A percentile compares a stretch with the other conserved stretches of the same genome.
Evolutionary conservation across 2,329 filamentous ascomycete genomes (phyloP).

Genomic region (Pyrenophora seminiperda): DNA sequence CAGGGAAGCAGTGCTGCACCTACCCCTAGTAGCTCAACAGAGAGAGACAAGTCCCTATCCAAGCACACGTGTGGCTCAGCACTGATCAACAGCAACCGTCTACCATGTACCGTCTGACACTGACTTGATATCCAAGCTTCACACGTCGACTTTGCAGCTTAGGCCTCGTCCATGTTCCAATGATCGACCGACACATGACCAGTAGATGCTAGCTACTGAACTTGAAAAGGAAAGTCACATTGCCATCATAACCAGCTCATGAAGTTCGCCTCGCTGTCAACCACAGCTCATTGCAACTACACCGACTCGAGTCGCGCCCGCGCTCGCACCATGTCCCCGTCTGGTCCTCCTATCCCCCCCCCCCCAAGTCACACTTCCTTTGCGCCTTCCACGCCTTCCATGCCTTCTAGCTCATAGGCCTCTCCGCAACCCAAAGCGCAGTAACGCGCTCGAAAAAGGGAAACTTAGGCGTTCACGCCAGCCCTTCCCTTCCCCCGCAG

Average conservation of each 20-base stretch:
- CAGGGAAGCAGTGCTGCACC: too few species aligned
- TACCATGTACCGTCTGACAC: too few species aligned
- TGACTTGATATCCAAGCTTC: background rate
- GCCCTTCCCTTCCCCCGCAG: slow-evolving; percentile 14
- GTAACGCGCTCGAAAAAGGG: slow-evolving; percentile 9
- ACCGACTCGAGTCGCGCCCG: slow-evolving; percentile 5
- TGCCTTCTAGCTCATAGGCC: slow-evolving; percentile 19
- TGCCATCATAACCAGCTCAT: slow-evolving; percentile 13
- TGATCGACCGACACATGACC: slow-evolving; percentile 13
- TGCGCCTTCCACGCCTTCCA: slow-evolving; percentile 8
- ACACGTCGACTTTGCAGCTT: slow-evolving; percentile 4
- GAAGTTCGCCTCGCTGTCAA: slow-evolving; percentile 3
- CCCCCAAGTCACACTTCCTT: slow-evolving; percentile 2
- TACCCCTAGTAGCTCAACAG: too few species aligned
- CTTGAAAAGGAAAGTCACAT: slow-evolving; percentile 11
- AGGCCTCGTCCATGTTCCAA: slow-evolving; percentile 4
- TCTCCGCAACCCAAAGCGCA: slow-evolving; percentile 13
- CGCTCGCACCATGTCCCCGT: background rate
- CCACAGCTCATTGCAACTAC: slow-evolving; percentile 10
- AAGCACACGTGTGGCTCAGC: too few species aligned
- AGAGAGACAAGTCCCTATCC: background rate
- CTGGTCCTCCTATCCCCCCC: background rate
- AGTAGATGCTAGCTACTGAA: slow-evolving; percentile 7
- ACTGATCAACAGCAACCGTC: slow-evolving; percentile 1
- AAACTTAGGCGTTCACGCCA: slow-evolving; percentile 14